phyloP scores from a whole-genome alignment of 2,329 filamentous ascomycete species.

The Emergomyces pasteurianus region DNA sequence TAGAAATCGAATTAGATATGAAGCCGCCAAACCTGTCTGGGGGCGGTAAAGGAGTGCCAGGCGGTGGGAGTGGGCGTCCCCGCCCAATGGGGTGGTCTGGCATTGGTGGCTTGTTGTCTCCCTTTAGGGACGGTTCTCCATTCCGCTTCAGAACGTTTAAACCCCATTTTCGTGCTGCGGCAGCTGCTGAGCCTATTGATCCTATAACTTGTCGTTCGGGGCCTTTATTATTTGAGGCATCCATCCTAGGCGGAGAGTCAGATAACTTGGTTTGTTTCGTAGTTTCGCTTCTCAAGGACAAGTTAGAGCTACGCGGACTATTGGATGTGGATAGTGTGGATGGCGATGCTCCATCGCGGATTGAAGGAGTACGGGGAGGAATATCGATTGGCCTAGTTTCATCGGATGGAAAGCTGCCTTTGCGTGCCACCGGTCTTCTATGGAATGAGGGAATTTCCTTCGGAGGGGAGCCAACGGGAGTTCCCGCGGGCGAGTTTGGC shows the following conservation, averaged over 20 bases:
- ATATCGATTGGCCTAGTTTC: background rate
- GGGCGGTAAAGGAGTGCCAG: slow-evolving; percentile 63
- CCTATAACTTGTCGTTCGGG: slow-evolving; percentile 26
- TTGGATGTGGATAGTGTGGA: background rate
- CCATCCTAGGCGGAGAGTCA: slow-evolving; percentile 10
- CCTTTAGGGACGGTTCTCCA: slow-evolving; percentile 24
- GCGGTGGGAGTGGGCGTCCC: slow-evolving; percentile 69
- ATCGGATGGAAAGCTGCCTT: slow-evolving; percentile 39
- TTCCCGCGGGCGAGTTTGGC: slow-evolving; percentile 40
- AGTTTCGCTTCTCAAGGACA: slow-evolving; percentile 1
- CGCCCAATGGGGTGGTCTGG: slow-evolving; percentile 65
- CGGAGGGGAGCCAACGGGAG: slow-evolving; percentile 35
- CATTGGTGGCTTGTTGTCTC: slow-evolving; percentile 32
- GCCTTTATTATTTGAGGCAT: slow-evolving; percentile 15
- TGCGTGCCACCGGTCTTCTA: slow-evolving; percentile 23
- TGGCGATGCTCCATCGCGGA: background rate
- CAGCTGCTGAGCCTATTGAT: slow-evolving; percentile 40
- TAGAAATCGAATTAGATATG: slow-evolving; percentile 44
- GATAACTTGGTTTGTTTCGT: background rate
- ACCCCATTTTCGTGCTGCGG: slow-evolving; percentile 50
- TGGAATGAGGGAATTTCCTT: slow-evolving; percentile 24
- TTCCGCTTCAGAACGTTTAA: slow-evolving; percentile 38
- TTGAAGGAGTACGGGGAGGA: slow-evolving; percentile 25
- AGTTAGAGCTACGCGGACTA: background rate
- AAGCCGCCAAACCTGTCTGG: slow-evolving; percentile 46